Conservation (phyloP, 352 stramenopile genomes). For the Globisporangium yorkense region DNA sequence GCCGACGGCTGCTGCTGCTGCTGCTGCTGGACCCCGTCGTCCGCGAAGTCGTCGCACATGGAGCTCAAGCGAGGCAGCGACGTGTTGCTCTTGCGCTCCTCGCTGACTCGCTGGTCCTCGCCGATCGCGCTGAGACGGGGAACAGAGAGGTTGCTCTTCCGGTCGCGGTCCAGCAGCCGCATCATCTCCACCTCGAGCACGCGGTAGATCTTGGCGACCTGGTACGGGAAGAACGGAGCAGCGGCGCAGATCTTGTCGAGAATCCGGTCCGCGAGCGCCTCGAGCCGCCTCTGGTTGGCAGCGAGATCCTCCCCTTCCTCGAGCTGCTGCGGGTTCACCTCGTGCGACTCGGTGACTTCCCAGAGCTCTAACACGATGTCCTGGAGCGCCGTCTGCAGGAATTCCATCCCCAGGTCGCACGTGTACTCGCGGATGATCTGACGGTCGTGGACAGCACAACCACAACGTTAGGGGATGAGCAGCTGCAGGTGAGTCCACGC, state of each 20-base stretch:
- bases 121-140: conserved; percentile 47
- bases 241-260: conserved; percentile 44
- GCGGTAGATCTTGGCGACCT: conserved; percentile 74
- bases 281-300: conserved; percentile 47
- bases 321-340: conserved; percentile 60
- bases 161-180: conserved; percentile 57
- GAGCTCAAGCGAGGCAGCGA: conserved; percentile 48
- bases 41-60: conserved; percentile 39
- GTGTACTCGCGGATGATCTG: conserved; percentile 76
- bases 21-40: conserved; percentile 13
- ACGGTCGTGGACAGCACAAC: too few relatives aligned
- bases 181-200: conserved; percentile 69
- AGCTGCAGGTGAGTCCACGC: neutral
- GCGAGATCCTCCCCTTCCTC: conserved; percentile 31
- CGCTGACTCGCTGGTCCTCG: conserved; percentile 21
- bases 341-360: conserved; percentile 35
- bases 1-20: conserved; percentile 3
- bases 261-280: conserved; percentile 43
- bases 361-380: conserved; percentile 51
- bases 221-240: conserved; percentile 56
- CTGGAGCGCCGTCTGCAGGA: conserved; percentile 48
- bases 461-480: neutral
- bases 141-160: conserved; percentile 41
- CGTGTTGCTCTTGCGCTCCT: conserved; percentile 30
- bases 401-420: conserved; percentile 59